Evolutionary conservation across 768 basidiomycete species (phyloP).

Genomic region (Mycena pura): DNA sequence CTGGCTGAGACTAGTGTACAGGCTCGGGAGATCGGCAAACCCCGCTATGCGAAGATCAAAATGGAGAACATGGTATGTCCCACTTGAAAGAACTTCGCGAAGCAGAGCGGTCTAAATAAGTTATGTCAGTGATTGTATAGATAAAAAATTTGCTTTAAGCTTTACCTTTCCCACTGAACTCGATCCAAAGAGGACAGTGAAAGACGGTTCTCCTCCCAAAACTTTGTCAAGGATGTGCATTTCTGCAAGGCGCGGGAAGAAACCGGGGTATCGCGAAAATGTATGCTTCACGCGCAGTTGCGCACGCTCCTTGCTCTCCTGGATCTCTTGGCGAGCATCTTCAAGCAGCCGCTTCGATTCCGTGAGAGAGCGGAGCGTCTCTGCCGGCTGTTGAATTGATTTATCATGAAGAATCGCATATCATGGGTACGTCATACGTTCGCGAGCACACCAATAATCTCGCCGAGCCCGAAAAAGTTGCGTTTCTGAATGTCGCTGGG

Average conservation of each 20-base stretch:
- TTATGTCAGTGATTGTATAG: background rate
- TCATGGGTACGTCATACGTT: slow-evolving; percentile 57
- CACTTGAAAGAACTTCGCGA: slow-evolving; percentile 73
- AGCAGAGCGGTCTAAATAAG: slow-evolving; percentile 71
- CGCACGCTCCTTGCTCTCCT: slow-evolving; percentile 68
- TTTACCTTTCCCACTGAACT: slow-evolving; percentile 81
- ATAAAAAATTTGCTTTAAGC: background rate
- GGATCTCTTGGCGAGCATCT: slow-evolving; percentile 78
- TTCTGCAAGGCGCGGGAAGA: slow-evolving; percentile 74
- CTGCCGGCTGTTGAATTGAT: slow-evolving; percentile 62
- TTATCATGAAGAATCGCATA: background rate
- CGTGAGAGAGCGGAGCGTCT: slow-evolving; percentile 79
- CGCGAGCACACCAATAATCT: slow-evolving; percentile 75
- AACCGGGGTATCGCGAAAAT: slow-evolving; percentile 77
- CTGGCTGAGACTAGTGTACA: slow-evolving; percentile 77
- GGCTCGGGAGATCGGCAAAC: slow-evolving; percentile 79
- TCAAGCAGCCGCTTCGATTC: slow-evolving; percentile 80
- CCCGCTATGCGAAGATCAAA: slow-evolving; percentile 86
- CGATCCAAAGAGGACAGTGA: slow-evolving; percentile 82
- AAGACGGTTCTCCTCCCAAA: slow-evolving; percentile 75
- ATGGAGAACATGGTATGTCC: slow-evolving; percentile 79
- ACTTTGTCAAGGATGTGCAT: slow-evolving; percentile 67
- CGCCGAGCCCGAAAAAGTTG: slow-evolving; percentile 81
- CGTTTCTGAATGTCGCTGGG: slow-evolving; percentile 68
- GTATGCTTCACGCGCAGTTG: slow-evolving; percentile 78